phyloP scores from a whole-genome alignment of 257 asterid genomes.

The Capsicum baccatum region DNA sequence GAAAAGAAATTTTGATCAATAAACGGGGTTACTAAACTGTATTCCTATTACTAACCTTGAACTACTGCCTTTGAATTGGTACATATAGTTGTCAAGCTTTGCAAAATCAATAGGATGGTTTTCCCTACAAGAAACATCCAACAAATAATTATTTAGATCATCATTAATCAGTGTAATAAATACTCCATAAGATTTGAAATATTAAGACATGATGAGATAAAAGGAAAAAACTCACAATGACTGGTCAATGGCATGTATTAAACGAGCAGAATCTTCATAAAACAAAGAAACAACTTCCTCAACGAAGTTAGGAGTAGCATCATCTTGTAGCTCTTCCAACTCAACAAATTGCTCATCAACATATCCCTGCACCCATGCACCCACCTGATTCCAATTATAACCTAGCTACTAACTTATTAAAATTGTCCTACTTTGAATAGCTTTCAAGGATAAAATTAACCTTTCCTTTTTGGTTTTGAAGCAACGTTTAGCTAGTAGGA shows the following conservation, averaged over 20 bases:
- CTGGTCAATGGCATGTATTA: slow-evolving; percentile 60
- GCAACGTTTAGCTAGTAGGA: no score
- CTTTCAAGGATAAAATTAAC: no score
- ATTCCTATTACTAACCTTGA: slow-evolving; percentile 53
- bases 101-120: slow-evolving; percentile 42
- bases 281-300: slow-evolving; percentile 81
- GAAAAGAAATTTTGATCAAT: no score
- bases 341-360: slow-evolving; percentile 74
- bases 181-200: background rate
- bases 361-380: slow-evolving; percentile 54
- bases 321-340: slow-evolving; percentile 81
- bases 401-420: no score
- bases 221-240: slow-evolving; percentile 54
- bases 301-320: slow-evolving; percentile 70
- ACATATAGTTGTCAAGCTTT: slow-evolving; percentile 67
- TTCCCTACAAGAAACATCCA: slow-evolving; percentile 34
- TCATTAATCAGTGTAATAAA: background rate
- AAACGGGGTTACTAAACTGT: no score
- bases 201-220: background rate
- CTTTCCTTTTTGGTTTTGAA: no score
- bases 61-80: slow-evolving; percentile 79
- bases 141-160: background rate
- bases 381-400: background rate
- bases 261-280: slow-evolving; percentile 64
- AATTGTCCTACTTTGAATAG: no score